phyloP scores from a whole-genome alignment of 2,329 filamentous ascomycete species.

The Monosporascus sp. region DNA sequence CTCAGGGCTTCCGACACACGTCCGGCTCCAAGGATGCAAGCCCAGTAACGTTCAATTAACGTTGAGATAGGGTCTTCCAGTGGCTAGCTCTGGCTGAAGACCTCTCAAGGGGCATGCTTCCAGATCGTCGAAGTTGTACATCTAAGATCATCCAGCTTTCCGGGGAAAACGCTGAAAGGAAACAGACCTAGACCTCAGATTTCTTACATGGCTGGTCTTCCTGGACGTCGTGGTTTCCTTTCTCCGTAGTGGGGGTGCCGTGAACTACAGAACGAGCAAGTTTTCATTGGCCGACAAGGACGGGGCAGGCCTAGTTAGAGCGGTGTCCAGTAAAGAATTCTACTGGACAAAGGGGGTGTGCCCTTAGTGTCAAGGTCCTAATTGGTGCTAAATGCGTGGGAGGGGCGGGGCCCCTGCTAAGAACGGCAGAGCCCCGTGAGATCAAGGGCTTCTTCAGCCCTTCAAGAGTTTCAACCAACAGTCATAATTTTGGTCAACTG shows the following conservation, averaged over 20 bases:
- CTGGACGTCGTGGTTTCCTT: conserved; percentile 15
- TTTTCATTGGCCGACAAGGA: conserved; percentile 38
- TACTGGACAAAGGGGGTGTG: neutral
- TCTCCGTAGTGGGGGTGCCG: conserved; percentile 17
- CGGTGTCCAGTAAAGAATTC: neutral
- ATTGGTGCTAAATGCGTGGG: neutral
- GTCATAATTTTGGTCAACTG: no score
- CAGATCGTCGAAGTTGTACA: neutral
- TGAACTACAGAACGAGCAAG: conserved; percentile 34
- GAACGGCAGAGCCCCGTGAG: neutral
- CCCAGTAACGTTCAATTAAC: neutral
- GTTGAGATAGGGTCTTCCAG: no score
- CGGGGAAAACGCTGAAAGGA: neutral
- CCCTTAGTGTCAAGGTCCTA: neutral
- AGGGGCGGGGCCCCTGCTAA: neutral
- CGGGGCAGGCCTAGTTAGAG: neutral
- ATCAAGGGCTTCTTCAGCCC: neutral
- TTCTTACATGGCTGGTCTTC: neutral
- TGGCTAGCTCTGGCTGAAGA: neutral
- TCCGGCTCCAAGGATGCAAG: neutral
- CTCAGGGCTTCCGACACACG: neutral
- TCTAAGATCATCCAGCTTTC: neutral
- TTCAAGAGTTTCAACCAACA: neutral
- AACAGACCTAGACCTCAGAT: conserved; percentile 2
- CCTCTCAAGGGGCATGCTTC: neutral